Percentiles rank a stretch among this genome's conserved stretches.
These are phyloP conservation scores for Epithemia pelagica DNA, from an alignment of 108 stramenopile genomes.

Conservation along the genomic window DNA sequence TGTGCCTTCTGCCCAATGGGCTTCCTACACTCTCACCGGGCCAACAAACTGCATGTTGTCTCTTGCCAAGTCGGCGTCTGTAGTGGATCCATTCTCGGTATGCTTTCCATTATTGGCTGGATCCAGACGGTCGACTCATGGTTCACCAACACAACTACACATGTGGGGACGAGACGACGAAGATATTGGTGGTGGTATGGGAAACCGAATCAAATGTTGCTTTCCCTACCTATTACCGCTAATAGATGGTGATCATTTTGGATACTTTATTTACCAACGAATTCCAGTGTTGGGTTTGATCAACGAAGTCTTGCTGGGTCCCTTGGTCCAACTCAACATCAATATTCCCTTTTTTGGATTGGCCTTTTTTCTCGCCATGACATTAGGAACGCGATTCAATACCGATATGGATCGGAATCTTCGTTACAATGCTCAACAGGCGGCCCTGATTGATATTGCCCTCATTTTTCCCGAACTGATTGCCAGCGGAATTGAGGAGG, in stretches of 20 bases:
- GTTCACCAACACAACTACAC: constrained; percentile 5
- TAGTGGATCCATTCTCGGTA: too few relatives aligned
- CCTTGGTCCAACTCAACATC: constrained; percentile 36
- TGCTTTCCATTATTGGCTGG: too few relatives aligned
- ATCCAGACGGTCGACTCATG: too few relatives aligned
- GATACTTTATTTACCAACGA: constrained; percentile 63
- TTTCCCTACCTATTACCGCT: constrained; percentile 43
- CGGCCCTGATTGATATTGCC: constrained; percentile 62
- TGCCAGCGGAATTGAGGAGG: constrained; percentile 36
- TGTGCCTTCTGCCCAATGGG: too few relatives aligned
- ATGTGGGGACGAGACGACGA: constrained; percentile 39
- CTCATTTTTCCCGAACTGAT: constrained; percentile 66
- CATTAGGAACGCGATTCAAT: constrained; percentile 49
- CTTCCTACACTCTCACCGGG: too few relatives aligned
- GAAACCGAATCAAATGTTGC: constrained; percentile 32
- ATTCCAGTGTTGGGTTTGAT: constrained; percentile 59
- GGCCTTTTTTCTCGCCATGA: constrained; percentile 55
- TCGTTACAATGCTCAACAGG: constrained; percentile 80
- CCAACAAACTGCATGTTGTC: too few relatives aligned
- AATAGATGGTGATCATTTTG: constrained; percentile 58
- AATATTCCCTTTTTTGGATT: constrained; percentile 51
- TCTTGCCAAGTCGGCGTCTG: too few relatives aligned
- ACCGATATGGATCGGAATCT: constrained; percentile 49
- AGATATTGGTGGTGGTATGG: constrained; percentile 16
- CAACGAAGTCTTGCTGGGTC: constrained; percentile 47